phyloP scores from a whole-genome alignment of 768 basidiomycete species.

The Tulasnella sp. region DNA sequence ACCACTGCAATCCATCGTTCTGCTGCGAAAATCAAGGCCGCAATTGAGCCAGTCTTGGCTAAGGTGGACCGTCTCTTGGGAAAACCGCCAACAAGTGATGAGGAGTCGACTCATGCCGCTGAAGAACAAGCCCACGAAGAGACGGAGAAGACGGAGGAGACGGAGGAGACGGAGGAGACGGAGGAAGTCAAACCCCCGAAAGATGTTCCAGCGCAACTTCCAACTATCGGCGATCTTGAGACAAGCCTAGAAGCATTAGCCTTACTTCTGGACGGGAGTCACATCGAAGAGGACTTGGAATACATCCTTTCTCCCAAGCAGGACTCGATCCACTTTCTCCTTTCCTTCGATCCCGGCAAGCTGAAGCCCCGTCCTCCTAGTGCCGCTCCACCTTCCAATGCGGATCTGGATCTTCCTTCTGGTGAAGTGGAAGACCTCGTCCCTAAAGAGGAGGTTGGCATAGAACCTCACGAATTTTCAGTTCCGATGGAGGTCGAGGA shows the following conservation, averaged over 20 bases:
- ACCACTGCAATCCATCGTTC: slow-evolving; percentile 66
- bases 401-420: background rate
- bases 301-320: slow-evolving; percentile 46
- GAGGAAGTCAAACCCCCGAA: slow-evolving; percentile 39
- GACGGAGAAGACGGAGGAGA: too few relatives aligned
- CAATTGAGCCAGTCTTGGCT: slow-evolving; percentile 41
- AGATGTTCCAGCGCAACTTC: slow-evolving; percentile 29
- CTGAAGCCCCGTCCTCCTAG: slow-evolving; percentile 60
- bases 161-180: too few relatives aligned
- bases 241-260: slow-evolving; percentile 56
- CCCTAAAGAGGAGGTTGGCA: background rate
- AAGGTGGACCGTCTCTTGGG: slow-evolving; percentile 31
- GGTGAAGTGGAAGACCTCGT: background rate
- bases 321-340: slow-evolving; percentile 61
- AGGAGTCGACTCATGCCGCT: background rate
- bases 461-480: background rate
- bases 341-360: slow-evolving; percentile 61
- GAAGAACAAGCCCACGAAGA: slow-evolving; percentile 1
- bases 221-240: slow-evolving; percentile 65
- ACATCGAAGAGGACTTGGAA: slow-evolving; percentile 51
- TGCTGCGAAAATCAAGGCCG: slow-evolving; percentile 58
- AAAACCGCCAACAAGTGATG: background rate
- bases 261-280: slow-evolving; percentile 51
- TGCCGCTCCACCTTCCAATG: slow-evolving; percentile 36
- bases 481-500: background rate